phyloP scores from a whole-genome alignment of 2,329 filamentous ascomycete genomes.

The Lasiodiplodia sp. region DNA sequence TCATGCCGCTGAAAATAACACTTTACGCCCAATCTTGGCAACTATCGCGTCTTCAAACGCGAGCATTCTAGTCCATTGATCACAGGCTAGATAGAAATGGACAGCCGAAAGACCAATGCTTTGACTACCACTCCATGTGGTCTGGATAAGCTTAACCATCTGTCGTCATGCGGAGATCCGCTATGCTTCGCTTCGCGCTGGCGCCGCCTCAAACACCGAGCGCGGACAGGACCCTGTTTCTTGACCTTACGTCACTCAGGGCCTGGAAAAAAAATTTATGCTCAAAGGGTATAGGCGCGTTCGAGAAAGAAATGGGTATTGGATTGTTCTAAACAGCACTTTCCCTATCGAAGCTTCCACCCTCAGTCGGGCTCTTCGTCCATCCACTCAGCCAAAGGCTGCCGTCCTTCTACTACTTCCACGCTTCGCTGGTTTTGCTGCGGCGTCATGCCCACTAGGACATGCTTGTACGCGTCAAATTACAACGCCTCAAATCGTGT shows the following conservation, averaged over 20 bases:
- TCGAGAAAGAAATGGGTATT: slow-evolving; percentile 12
- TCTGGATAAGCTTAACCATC: slow-evolving; percentile 5
- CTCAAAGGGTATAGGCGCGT: background rate
- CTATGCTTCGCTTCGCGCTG: slow-evolving; percentile 7
- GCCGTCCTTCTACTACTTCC: background rate
- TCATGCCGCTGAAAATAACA: too few relatives aligned
- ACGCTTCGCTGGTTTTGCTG: background rate
- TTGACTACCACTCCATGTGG: background rate
- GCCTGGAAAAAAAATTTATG: background rate
- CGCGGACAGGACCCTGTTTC: background rate
- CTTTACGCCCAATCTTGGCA: too few relatives aligned
- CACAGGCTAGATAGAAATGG: too few relatives aligned
- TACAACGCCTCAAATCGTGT: background rate
- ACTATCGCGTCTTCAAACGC: too few relatives aligned
- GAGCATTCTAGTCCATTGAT: too few relatives aligned
- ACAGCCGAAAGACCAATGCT: too few relatives aligned
- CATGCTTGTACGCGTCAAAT: background rate
- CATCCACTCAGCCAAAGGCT: background rate
- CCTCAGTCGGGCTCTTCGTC: background rate
- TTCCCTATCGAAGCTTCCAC: background rate
- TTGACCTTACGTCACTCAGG: background rate
- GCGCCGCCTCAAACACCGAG: background rate
- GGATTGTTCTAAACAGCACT: slow-evolving; percentile 11
- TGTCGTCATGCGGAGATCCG: slow-evolving; percentile 6
- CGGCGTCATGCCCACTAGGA: background rate